Evolutionary conservation across 306 rosid species (phyloP).

Genomic region (Cicer judaicum): DNA sequence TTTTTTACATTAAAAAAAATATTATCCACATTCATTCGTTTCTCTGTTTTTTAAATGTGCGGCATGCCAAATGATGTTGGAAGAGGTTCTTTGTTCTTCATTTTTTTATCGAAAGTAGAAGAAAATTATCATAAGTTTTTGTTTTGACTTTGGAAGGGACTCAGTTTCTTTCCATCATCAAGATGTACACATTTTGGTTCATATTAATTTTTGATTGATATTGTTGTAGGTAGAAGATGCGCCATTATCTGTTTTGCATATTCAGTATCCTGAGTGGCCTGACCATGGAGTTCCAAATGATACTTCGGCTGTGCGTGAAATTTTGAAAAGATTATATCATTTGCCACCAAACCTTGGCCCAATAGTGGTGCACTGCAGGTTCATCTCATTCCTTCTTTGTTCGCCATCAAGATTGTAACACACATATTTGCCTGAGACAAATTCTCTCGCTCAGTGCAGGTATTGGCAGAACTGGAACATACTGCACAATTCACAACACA

Average conservation of each 20-base stretch:
- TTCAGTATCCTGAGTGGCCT: slow-evolving; percentile 95
- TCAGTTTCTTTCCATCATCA: slow-evolving; percentile 37
- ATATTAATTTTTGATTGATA: slow-evolving; percentile 35
- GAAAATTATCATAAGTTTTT: background rate
- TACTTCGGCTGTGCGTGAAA: slow-evolving; percentile 74
- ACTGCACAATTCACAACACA: slow-evolving; percentile 89
- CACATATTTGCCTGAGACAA: slow-evolving; percentile 55
- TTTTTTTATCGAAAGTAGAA: background rate
- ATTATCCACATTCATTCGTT: background rate
- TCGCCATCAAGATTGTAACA: background rate
- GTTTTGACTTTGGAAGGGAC: slow-evolving; percentile 36
- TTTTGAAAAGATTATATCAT: slow-evolving; percentile 67
- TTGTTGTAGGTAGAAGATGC: slow-evolving; percentile 66
- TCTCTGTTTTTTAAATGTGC: slow-evolving; percentile 6
- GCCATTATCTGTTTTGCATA: slow-evolving; percentile 74
- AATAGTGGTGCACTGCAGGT: slow-evolving; percentile 95
- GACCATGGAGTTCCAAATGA: slow-evolving; percentile 93
- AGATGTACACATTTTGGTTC: slow-evolving; percentile 28
- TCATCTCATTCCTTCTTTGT: slow-evolving; percentile 46
- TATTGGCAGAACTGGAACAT: slow-evolving; percentile 95
- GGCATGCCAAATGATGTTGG: slow-evolving; percentile 22
- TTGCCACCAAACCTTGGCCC: slow-evolving; percentile 79
- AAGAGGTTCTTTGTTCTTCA: background rate
- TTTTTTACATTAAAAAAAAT: background rate
- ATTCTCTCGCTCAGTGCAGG: slow-evolving; percentile 84